Conservation (phyloP, 164 flowering plant genomes). For the Annona squamosa region DNA sequence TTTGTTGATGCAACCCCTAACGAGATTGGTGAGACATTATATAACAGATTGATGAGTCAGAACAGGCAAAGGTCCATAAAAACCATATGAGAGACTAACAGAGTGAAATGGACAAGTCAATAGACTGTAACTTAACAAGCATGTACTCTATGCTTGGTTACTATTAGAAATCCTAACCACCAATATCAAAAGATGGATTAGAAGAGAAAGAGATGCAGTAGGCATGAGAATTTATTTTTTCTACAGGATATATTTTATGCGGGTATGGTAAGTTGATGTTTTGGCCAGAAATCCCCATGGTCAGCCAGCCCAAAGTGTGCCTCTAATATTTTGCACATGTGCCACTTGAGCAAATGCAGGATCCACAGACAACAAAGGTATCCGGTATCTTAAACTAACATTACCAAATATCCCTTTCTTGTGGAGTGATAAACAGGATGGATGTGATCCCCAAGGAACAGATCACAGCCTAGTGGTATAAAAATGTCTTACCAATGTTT, state of each 20-base stretch:
- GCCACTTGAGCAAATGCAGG: not conserved
- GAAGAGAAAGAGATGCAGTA: not conserved
- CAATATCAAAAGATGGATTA: not conserved
- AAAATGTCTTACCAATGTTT: conserved; percentile 49
- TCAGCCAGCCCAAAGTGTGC: no score
- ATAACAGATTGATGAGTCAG: not conserved
- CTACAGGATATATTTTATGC: not conserved
- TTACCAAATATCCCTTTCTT: no score
- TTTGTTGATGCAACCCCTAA: not conserved
- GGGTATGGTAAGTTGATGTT: not conserved
- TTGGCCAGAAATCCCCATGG: not conserved
- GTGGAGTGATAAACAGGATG: not conserved
- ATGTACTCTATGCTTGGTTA: not conserved
- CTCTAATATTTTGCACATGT: not conserved
- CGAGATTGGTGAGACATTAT: no score
- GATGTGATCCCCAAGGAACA: not conserved
- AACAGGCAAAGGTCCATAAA: not conserved
- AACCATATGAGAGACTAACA: not conserved
- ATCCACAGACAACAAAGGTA: not conserved
- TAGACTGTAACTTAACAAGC: not conserved
- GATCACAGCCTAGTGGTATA: not conserved
- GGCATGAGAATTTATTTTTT: not conserved
- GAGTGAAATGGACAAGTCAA: not conserved
- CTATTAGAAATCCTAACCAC: not conserved
- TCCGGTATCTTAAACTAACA: not conserved